Base-by-base conservation (phyloP, 345 rosid genomes). In the Barbarea vulgaris region DNA sequence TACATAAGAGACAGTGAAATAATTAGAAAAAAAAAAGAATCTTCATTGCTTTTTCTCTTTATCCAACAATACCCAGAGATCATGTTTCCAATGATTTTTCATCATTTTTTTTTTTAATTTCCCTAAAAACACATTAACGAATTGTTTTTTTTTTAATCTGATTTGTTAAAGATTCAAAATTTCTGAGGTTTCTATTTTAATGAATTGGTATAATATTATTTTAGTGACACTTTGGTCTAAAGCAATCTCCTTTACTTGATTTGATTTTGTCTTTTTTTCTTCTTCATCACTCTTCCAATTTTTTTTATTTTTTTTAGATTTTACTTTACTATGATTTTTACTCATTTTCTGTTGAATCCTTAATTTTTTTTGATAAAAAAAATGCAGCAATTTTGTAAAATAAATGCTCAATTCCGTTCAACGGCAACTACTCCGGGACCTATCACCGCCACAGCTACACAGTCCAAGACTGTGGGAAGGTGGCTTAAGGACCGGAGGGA, bases 401-500 rank as follows among this genome's bases (percentile, higher is more conserved):
- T 58, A 18, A 73, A 72, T 34, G 46, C 73, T 4, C 87, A 79
- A 37, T 84, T 80, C 70, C 89, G 89, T 10, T 21, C 87, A 58
- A 30, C 80, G 14, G 67, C 81, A 6, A 52, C 77, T 3, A 58
- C 82, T 10, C 69, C 76, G 5, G 77, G 76, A 11, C 47, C 77
- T 3, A 77, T 77, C 3, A 81, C 85, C 0, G 78, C 72, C 1
- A 68, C 77, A 28, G 79, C 83, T 2, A 64, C 84, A n/a, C 83
- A 89, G 4, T 84, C 94, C 21, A 93, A 88, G 80, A 93, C 96
- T 0, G 89, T 93, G 4, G 98, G 96, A 27, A 81, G 94, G 75
- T 88, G 96, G 96, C 80, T 90, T 24, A 93, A 87, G 71, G 96
- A 90, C 17, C 76, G 96, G 76, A 90, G 82, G 71, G 96, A 90